Conservation (phyloP, 257 asterid genomes). For the Lavandula angustifolia region DNA sequence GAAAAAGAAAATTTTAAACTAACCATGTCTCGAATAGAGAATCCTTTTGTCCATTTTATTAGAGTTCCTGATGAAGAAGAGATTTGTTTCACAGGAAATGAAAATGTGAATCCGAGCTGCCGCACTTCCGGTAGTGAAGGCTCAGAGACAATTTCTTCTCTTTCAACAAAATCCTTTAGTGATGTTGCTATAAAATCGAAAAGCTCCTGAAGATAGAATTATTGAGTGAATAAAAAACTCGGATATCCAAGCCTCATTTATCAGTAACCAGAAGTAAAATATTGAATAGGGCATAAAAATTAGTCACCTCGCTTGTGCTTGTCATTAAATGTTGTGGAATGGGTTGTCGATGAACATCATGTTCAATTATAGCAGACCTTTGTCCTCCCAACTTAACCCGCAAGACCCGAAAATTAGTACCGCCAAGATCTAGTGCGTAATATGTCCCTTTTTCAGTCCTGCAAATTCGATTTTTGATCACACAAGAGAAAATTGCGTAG, state of each 20-base stretch:
- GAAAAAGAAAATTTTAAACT: constrained; percentile 29
- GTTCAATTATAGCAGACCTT: constrained; percentile 52
- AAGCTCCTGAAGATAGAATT: constrained; percentile 61
- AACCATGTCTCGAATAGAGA: constrained; percentile 70
- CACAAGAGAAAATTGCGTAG: neutral
- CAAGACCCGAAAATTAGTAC: constrained; percentile 66
- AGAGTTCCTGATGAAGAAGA: constrained; percentile 71
- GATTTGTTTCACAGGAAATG: constrained; percentile 77
- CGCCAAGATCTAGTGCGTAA: constrained; percentile 72
- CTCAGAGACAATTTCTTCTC: constrained; percentile 45
- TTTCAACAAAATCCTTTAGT: constrained; percentile 57
- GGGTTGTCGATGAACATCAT: constrained; percentile 48
- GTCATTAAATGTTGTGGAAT: constrained; percentile 63
- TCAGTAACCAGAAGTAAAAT: neutral
- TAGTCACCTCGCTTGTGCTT: constrained; percentile 57
- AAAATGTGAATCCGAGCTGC: constrained; percentile 87
- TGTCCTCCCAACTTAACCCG: constrained; percentile 64
- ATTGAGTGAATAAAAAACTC: constrained; percentile 12
- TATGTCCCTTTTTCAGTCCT: constrained; percentile 59
- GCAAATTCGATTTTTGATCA: constrained; percentile 16
- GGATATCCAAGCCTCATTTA: constrained; percentile 7
- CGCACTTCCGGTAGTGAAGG: constrained; percentile 39
- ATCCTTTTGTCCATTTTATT: constrained; percentile 84
- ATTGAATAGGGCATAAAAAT: constrained; percentile 15
- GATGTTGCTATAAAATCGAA: constrained; percentile 76